Percentiles rank a stretch among this genome's conserved stretches.
These are phyloP conservation scores for Cordyceps fumosorosea DNA, from an alignment of 2,329 filamentous ascomycete genomes.

Conservation along the genomic window DNA sequence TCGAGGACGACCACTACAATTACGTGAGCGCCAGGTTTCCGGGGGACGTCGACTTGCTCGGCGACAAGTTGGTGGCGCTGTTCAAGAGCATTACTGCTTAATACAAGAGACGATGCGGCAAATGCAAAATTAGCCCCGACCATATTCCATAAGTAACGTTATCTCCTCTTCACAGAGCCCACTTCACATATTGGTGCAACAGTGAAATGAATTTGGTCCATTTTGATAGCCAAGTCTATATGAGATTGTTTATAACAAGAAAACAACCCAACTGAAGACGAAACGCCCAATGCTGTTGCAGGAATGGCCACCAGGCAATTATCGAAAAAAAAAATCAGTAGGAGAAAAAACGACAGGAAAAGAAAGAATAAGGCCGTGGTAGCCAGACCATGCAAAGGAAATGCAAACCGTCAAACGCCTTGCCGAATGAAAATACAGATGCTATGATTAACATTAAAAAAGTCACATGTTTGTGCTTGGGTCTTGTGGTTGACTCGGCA, in stretches of 20 bases:
- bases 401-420: not conserved
- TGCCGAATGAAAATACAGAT: slow-evolving; percentile 5
- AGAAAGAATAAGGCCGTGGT: slow-evolving; percentile 12
- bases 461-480: not conserved
- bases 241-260: not conserved
- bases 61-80: slow-evolving; percentile 35
- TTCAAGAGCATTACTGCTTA: slow-evolving; percentile 25
- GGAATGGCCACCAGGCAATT: not conserved
- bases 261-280: not conserved
- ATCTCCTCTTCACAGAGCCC: too few species aligned
- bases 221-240: slow-evolving; percentile 7
- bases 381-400: slow-evolving; percentile 6
- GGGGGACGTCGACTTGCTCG: slow-evolving; percentile 34
- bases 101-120: not conserved
- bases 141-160: too few species aligned
- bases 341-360: slow-evolving; percentile 9
- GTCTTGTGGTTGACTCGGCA: not conserved
- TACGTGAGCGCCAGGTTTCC: slow-evolving; percentile 40
- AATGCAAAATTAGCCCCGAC: too few species aligned
- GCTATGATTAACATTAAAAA: slow-evolving; percentile 1
- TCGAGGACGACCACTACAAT: slow-evolving; percentile 42
- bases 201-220: not conserved
- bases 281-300: not conserved
- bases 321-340: not conserved
- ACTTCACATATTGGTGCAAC: not conserved